phyloP scores from a whole-genome alignment of 2,329 filamentous ascomycete genomes.

The Fusarium sp. region DNA sequence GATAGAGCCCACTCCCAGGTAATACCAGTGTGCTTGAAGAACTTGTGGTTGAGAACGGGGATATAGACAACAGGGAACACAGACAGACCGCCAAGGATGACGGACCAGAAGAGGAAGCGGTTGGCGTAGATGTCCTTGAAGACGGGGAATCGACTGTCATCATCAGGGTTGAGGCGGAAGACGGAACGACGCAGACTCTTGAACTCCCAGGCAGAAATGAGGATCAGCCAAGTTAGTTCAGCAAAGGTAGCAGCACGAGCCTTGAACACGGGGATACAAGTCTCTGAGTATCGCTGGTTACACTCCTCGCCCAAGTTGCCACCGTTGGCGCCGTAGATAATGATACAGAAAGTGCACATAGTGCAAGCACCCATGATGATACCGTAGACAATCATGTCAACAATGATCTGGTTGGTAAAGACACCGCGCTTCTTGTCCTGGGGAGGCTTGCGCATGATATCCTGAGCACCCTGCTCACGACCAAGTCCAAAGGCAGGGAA shows the following conservation, averaged over 20 bases:
- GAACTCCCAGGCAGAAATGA: conserved; percentile 83
- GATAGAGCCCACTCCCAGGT: conserved; percentile 82
- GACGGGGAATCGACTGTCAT: conserved; percentile 63
- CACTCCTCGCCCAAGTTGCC: conserved; percentile 70
- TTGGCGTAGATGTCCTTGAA: conserved; percentile 76
- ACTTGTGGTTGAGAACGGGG: conserved; percentile 74
- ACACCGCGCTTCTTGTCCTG: conserved; percentile 76
- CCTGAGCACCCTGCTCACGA: conserved; percentile 78
- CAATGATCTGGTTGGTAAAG: conserved; percentile 81
- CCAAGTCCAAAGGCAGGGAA: conserved; percentile 91
- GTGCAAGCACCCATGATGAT: conserved; percentile 79
- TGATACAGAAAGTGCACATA: conserved; percentile 74
- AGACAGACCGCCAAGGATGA: conserved; percentile 69
- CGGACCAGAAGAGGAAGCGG: conserved; percentile 76
- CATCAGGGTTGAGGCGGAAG: conserved; percentile 72
- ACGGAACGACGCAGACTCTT: conserved; percentile 78
- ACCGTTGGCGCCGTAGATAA: conserved; percentile 67
- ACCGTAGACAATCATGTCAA: conserved; percentile 85
- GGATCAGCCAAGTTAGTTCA: conserved; percentile 78
- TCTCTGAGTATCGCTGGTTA: conserved; percentile 69
- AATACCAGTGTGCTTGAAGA: conserved; percentile 79
- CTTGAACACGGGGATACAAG: conserved; percentile 72
- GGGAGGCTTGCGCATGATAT: conserved; percentile 84
- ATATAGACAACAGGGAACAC: conserved; percentile 80
- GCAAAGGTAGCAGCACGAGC: conserved; percentile 80